Evolutionary conservation across 495 filamentous ascomycete genomes (phyloP), one percentile per base, ranked within the genome.

Genomic region (Staphylotrichum tortipilum): DNA sequence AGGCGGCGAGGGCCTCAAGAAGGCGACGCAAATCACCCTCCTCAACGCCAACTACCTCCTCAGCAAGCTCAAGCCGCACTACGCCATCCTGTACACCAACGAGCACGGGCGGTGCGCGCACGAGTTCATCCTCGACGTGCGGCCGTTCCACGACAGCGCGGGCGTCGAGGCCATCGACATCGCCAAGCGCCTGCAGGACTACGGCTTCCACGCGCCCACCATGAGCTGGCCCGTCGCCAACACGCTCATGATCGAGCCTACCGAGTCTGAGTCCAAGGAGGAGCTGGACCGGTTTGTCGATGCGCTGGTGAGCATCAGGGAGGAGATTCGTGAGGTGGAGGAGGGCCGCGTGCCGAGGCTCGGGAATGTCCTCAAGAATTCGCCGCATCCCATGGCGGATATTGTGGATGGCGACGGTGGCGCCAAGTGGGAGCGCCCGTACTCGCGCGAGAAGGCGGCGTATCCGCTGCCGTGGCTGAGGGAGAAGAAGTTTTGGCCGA

Each of bases 401-500:
- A 71, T 98, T 21, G 69, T 96, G 21, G 75, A 79, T 49, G 76
- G 71, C 28, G 68, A 61, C 11, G 63, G 49, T 0, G 67, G 66
- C 0, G 52, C 53, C 37, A 77, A 85, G 55, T 95, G 89, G 89
- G 71, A 86, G 45, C 73, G 92, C 21, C 72, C 77, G 1, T 98
- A 98, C 63, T 79, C 74, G 10, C 74, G 88, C 26, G 86, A 92
- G 74, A 74, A 79, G 66, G 92, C 92, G 9, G 92, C 90, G 3
- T 97, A 95, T 64, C 92, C 92, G 17, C 63, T 95, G 56, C 72
- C 82, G 3, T 96, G 80, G 74, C 68, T 97, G 54, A 79, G 79
- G 70, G 87, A 94, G 78, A 95, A 94, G 82, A 98, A 98, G 75
- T 96, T 97, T 72, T 98, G 92, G 92, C 91, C 92, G 0, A 84